phyloP scores from a whole-genome alignment of 2,329 filamentous ascomycete genomes.

The Thyridium curvatum region DNA sequence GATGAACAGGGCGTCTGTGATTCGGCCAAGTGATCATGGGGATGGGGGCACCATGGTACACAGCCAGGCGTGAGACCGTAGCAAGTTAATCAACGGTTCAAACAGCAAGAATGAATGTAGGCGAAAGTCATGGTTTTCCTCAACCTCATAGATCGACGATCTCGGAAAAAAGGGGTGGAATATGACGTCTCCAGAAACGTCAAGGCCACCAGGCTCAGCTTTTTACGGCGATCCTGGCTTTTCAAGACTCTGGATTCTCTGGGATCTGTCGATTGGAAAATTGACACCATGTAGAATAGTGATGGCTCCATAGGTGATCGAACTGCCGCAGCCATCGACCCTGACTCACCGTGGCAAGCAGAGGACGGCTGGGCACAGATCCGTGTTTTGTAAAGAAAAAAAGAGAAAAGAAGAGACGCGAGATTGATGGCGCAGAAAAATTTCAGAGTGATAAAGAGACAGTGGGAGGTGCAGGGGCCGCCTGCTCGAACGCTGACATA shows the following conservation, averaged over 20 bases:
- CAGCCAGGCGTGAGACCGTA: too few species aligned
- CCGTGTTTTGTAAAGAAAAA: constrained; percentile 21
- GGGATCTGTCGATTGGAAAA: constrained; percentile 92
- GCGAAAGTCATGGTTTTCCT: constrained; percentile 78
- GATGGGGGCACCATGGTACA: too few species aligned
- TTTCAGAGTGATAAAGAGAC: constrained; percentile 16
- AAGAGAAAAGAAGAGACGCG: constrained; percentile 7
- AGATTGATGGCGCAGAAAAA: constrained; percentile 16
- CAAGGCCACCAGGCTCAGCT: constrained; percentile 61
- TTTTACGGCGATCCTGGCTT: constrained; percentile 60
- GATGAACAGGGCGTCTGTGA: too few species aligned
- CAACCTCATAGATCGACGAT: constrained; percentile 85
- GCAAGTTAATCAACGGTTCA: too few species aligned
- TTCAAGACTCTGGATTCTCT: constrained; percentile 63
- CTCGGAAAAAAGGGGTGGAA: constrained; percentile 86
- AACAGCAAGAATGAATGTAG: constrained; percentile 42
- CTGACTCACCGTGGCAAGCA: constrained; percentile 52
- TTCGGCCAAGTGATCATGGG: too few species aligned
- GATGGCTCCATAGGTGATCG: constrained; percentile 79
- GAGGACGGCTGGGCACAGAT: constrained; percentile 84
- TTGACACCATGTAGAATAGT: constrained; percentile 66
- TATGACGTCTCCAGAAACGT: constrained; percentile 64
- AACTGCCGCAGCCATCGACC: constrained; percentile 79
- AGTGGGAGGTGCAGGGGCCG: too few species aligned
- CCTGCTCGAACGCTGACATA: not conserved